phyloP scores from a whole-genome alignment of 202 grass and related monocot species.

The Carex arenaria region DNA sequence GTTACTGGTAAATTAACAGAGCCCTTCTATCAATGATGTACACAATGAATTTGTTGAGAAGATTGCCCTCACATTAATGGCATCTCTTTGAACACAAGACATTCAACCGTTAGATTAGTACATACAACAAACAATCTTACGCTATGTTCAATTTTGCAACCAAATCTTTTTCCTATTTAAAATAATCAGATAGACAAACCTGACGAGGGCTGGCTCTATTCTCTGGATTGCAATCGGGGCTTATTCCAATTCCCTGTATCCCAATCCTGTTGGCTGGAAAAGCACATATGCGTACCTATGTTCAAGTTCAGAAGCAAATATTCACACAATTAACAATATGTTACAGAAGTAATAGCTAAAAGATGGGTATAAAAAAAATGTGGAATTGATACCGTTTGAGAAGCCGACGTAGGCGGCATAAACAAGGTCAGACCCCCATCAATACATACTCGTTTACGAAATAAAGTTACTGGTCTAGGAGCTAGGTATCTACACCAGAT shows the following conservation, averaged over 20 bases:
- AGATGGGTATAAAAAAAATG: slow-evolving; percentile 16
- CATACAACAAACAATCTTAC: neutral
- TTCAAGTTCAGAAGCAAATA: neutral
- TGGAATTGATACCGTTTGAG: slow-evolving; percentile 50
- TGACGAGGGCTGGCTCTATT: slow-evolving; percentile 80
- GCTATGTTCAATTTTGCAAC: neutral
- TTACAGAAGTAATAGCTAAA: neutral
- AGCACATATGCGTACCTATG: slow-evolving; percentile 72
- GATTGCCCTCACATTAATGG: neutral
- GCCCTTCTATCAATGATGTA: neutral
- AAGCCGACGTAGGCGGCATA: slow-evolving; percentile 96
- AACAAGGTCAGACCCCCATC: slow-evolving; percentile 93
- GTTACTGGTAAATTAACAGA: neutral
- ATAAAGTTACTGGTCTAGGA: slow-evolving; percentile 65
- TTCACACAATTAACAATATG: neutral
- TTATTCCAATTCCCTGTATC: slow-evolving; percentile 72
- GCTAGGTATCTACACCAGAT: slow-evolving; percentile 63
- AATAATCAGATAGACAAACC: slow-evolving; percentile 28
- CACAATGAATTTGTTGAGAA: neutral
- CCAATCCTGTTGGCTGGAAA: slow-evolving; percentile 63
- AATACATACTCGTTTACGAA: slow-evolving; percentile 77
- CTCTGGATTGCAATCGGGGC: slow-evolving; percentile 81
- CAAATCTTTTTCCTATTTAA: neutral
- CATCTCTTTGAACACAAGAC: neutral
- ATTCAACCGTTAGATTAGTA: neutral